Conservation (phyloP, 78 protist genomes). For the Speleostelium caveatum region DNA sequence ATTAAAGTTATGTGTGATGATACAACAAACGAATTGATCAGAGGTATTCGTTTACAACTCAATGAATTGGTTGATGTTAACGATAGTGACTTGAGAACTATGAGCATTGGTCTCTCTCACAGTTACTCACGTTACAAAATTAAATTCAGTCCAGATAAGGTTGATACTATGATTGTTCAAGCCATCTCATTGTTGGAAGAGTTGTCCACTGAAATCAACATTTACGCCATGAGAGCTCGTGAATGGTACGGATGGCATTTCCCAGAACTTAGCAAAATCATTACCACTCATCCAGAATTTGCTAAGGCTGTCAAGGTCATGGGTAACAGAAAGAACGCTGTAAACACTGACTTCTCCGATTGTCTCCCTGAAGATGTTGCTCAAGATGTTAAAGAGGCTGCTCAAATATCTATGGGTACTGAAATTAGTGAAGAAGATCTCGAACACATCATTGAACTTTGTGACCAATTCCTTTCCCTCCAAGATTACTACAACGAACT, state of each 20-base stretch:
- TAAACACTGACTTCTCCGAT: slow-evolving; percentile 85
- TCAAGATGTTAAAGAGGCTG: slow-evolving; percentile 88
- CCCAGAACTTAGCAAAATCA: slow-evolving; percentile 97
- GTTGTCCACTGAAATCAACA: slow-evolving; percentile 99
- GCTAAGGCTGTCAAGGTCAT: slow-evolving; percentile 84
- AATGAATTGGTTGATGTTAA: slow-evolving; percentile 57
- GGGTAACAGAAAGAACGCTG: slow-evolving; percentile 79
- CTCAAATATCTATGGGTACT: slow-evolving; percentile 95
- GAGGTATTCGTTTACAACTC: slow-evolving; percentile 94
- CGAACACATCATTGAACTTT: slow-evolving; percentile 88
- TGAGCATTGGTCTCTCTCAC: slow-evolving; percentile 98
- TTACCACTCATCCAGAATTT: slow-evolving; percentile 91
- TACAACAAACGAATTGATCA: slow-evolving; percentile 86
- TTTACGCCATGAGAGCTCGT: slow-evolving; percentile 97
- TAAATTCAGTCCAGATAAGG: slow-evolving; percentile 98
- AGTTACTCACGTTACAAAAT: slow-evolving; percentile 96
- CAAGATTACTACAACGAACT: slow-evolving; percentile 94
- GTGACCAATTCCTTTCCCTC: slow-evolving; percentile 89
- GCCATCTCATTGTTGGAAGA: slow-evolving; percentile 98
- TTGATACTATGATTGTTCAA: slow-evolving; percentile 99
- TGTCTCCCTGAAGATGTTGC: slow-evolving; percentile 91
- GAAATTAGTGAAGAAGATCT: slow-evolving; percentile 85
- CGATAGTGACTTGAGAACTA: slow-evolving; percentile 60
- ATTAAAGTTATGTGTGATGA: slow-evolving; percentile 59
- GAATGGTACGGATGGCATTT: slow-evolving; percentile 99